Base-by-base conservation (phyloP, 1,284 basidiomycete genomes). In the Ceratorhiza oryzae-sativae region DNA sequence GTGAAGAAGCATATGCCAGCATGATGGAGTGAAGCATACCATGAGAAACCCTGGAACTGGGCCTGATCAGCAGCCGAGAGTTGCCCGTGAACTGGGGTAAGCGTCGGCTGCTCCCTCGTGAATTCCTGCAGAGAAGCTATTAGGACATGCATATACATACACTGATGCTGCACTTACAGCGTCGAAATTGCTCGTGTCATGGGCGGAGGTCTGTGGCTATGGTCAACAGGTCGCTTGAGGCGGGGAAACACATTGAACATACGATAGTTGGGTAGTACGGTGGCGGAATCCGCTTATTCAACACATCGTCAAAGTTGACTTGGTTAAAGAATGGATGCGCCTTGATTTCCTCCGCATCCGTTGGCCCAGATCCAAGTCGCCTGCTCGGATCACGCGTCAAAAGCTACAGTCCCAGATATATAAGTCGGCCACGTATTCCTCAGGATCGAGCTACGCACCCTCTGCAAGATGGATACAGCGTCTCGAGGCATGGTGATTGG, bases 401-500 rank as follows among this genome's bases (percentile, higher is more conserved):
- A 8, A 99, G 84, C 94, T 97, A 77, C n/a, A 71, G 23, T 15
- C 41, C 48, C 13, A 13, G 72, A 56, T 60, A 74, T 32, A 34
- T 72, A 45, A 75, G 49, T 32, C 68, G 58, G 56, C 79, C 71
- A 75, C 51, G n/a, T 49, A 23, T 51, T 45, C 15, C 58, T 65
- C 30, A 61, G 42, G 36, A 18, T 41, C 18, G 65, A 53, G 63
- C 72, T 27, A 74, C 80, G 71, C 75, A 94, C 94, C 85, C 96
- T 95, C 79, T 98, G 95, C 73, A 99, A 81, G 62, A 99, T 92
- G 25, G 94, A 95, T 60, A 99, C 97, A 18, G 95, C 96, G 78
- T 98, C 97, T 71, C 94, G 87, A 6, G 97, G 97, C 97, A 99
- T 99, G n/a, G 97, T 98, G 77, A 99, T 97, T 1, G 97, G 97